Evolutionary conservation across 2,329 filamentous ascomycete genomes (phyloP).

Genomic region (Mariannaea sp.): DNA sequence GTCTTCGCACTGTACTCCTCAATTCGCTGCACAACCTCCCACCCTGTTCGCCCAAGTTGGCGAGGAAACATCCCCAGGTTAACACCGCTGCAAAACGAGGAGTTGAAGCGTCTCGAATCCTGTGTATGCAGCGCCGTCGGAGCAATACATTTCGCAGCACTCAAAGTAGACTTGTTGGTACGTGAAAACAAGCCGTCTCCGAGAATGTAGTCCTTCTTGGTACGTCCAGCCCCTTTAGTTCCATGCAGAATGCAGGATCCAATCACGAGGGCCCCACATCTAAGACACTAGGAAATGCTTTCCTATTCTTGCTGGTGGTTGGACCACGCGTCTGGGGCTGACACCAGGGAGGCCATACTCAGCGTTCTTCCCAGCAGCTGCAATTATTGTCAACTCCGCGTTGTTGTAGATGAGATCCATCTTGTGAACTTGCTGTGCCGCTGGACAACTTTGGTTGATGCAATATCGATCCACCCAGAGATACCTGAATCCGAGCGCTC

Average conservation of each 20-base stretch:
- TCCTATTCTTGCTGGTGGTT: background rate
- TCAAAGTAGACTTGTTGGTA: slow-evolving; percentile 1
- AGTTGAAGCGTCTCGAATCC: background rate
- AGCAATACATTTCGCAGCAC: slow-evolving; percentile 6
- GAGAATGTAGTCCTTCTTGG: slow-evolving; percentile 3
- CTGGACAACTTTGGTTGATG: background rate
- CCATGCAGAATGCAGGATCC: background rate
- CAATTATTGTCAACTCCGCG: slow-evolving; percentile 11
- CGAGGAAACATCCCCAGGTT: slow-evolving; percentile 1
- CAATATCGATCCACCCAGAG: slow-evolving; percentile 6
- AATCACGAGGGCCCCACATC: background rate
- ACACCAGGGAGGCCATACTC: background rate
- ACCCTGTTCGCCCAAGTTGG: background rate
- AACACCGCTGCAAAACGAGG: background rate
- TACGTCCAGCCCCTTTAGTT: slow-evolving; percentile 5
- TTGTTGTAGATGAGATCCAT: slow-evolving; percentile 11
- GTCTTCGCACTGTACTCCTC: background rate
- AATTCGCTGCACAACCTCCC: background rate
- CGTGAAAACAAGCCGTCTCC: background rate
- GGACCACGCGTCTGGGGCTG: background rate
- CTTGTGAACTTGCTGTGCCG: background rate
- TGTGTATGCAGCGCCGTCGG: background rate
- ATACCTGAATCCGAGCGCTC: background rate
- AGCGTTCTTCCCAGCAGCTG: background rate
- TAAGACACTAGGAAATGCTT: background rate